These are phyloP conservation scores for Huiozyma naganishii DNA, from an alignment of 805 yeast genomes.

Conservation along the genomic window DNA sequence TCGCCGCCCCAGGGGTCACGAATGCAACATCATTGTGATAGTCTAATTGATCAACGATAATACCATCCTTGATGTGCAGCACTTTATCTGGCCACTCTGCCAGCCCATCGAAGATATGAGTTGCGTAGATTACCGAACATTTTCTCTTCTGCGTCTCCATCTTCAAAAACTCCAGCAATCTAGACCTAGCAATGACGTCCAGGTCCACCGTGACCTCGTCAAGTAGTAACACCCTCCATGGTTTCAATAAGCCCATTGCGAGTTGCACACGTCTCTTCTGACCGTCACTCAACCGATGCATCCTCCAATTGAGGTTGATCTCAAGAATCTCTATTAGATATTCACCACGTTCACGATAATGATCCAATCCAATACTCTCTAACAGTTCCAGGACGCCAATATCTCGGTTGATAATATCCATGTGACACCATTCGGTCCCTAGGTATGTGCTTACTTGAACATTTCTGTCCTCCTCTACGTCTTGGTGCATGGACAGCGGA, in stretches of 20 bases:
- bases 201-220: slow-evolving; percentile 97
- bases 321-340: slow-evolving; percentile 66
- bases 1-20: slow-evolving; percentile 7
- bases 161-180: slow-evolving; percentile 58
- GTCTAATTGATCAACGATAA: slow-evolving; percentile 30
- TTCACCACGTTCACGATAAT: slow-evolving; percentile 66
- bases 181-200: slow-evolving; percentile 80
- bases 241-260: slow-evolving; percentile 83
- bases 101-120: slow-evolving; percentile 94
- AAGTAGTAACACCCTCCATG: slow-evolving; percentile 78
- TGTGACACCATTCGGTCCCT: slow-evolving; percentile 97
- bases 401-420: slow-evolving; percentile 81
- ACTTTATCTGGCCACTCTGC: slow-evolving; percentile 83
- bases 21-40: slow-evolving; percentile 27
- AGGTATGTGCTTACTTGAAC: slow-evolving; percentile 59
- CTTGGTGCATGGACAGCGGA: slow-evolving; percentile 31
- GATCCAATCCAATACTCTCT: slow-evolving; percentile 73
- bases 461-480: slow-evolving; percentile 28
- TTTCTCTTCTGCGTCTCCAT: slow-evolving; percentile 60
- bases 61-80: slow-evolving; percentile 67
- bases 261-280: slow-evolving; percentile 90
- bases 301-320: slow-evolving; percentile 80
- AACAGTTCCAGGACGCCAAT: slow-evolving; percentile 75
- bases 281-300: slow-evolving; percentile 89
- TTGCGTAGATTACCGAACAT: slow-evolving; percentile 81